Evolutionary conservation across 2,329 filamentous ascomycete species (phyloP), one percentile per base, ranked within the genome.

Genomic region (Aschersonia sp.): DNA sequence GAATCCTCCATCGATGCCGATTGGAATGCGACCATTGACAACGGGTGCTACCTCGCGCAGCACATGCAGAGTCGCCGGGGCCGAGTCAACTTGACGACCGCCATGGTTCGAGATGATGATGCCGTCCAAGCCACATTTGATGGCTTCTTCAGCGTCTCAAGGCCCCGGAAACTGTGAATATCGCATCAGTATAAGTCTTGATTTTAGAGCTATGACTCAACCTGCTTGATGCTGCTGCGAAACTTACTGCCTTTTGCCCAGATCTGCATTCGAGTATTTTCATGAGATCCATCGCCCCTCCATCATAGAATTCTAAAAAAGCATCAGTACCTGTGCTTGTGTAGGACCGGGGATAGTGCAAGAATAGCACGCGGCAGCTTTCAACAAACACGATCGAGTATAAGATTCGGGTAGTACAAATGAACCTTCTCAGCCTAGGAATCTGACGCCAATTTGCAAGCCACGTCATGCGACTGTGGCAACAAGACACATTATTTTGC

Each of bases 261-360:
- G 20, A 63, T 54, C 7, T 61, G 59, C 77, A 71, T 50, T 69
- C 72, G 68, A 32, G 5, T 2, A 66, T 57, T 47, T 7, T 51
- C 30, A 1, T 49, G 20, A 57, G 61, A 51, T 75, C 73, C 61
- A 76, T 77, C 4, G 74, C 72, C 5, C 75, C 75, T 51, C 71
- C 74, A 55, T 78, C 77, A 57, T 72, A 78, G 59, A 77, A 78
- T 46, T 77, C 74, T 56, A 29, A 40, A 31, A 28, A 30, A 6
- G 5, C 9, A 44, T 44, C 7, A 20, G 20, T 20, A 20, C 20
- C 20, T 20, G 20, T 20, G 20, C 20, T 20, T 20, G 20, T 20
- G 20, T 20, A 20, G 20, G 20, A 20, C 20, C 20, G 20, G 20
- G 20, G 20, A 20, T 20, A 20, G 20, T 20, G 20, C 20, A 20